Evolutionary conservation across 495 filamentous ascomycete genomes (phyloP), one percentile per base, ranked within the genome.

Genomic region (Friedmanniomyces endolithicus): DNA sequence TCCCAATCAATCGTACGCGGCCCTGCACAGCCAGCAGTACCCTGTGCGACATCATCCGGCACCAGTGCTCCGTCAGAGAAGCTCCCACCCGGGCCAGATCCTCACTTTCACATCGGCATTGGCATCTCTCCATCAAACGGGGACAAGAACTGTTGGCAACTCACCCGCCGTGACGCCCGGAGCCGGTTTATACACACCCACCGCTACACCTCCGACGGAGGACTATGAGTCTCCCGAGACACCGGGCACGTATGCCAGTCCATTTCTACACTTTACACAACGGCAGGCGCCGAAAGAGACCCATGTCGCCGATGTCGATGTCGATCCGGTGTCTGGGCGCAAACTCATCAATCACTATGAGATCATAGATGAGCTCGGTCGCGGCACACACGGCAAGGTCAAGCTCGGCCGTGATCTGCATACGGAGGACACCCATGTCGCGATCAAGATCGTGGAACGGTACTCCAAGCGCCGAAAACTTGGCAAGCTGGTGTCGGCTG

Each of bases 341-440:
- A 99, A 99, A 69, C 74, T 85, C 39, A 90, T 99, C 74, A 99
- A 99, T 63, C 81, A 95, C 58, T 99, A 99, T 67, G 87, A 95
- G 63, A 87, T 99, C 63, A 82, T 97, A 52, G 83, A 94, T 65
- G 94, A 97, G 71, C 84, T 99, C 50, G 92, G 92, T 33, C 85
- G 90, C 40, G 92, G 92, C 37, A 84, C 92, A 55, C 92, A 99
- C 67, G 70, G 70, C 22, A 72, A 72, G 47, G 70, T 72, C 52
- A 72, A 72, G 58, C 64, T 71, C 11, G 70, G 89, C 86, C 20
- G 94, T 84, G 46, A 92, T 88, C 74, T 70, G 6, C 56, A 62
- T 9, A 40, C 51, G 23, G 67, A 61, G 6, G 53, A 55, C 27
- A 46, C 45, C 12, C 57, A 62, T 33, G 90, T 96, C 4, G 92